These are phyloP conservation scores for Urochloa ruziziensis DNA, from an alignment of 176 grass and related monocot species.

Conservation along the genomic window DNA sequence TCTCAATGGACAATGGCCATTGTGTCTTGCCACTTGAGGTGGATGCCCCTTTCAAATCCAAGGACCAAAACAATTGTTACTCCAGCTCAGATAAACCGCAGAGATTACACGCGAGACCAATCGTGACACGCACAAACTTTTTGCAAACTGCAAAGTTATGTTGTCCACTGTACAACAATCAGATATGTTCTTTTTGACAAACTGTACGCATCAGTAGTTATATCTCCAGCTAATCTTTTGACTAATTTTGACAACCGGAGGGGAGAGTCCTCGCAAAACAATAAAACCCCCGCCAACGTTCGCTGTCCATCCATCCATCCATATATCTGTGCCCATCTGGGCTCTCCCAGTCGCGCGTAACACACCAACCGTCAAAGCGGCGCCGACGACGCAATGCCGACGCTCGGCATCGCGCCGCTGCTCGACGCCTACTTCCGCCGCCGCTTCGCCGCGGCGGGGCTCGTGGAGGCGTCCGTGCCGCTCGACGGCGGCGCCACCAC, in stretches of 20 bases:
- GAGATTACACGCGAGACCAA: no score
- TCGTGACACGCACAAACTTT: background rate
- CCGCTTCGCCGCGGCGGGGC: constrained; percentile 55
- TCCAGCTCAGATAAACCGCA: background rate
- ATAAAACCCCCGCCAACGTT: no score
- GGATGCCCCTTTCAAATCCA: background rate
- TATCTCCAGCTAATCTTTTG: background rate
- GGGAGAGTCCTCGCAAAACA: background rate
- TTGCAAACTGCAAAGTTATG: background rate
- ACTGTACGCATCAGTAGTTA: background rate
- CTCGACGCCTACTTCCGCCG: constrained; percentile 49
- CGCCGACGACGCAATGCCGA: constrained; percentile 16
- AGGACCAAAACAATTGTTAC: background rate
- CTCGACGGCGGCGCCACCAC: constrained; percentile 66
- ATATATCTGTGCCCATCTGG: background rate
- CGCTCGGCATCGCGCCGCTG: constrained; percentile 43
- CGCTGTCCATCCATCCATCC: background rate
- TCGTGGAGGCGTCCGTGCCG: constrained; percentile 35
- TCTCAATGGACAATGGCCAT: no score
- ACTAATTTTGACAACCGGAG: background rate
- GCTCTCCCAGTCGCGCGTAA: background rate
- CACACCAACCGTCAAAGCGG: background rate
- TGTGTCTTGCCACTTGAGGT: no score
- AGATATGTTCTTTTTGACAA: background rate
- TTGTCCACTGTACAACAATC: background rate